phyloP scores from a whole-genome alignment of 140 eudicot genomes.

The Stevia rebaudiana region DNA sequence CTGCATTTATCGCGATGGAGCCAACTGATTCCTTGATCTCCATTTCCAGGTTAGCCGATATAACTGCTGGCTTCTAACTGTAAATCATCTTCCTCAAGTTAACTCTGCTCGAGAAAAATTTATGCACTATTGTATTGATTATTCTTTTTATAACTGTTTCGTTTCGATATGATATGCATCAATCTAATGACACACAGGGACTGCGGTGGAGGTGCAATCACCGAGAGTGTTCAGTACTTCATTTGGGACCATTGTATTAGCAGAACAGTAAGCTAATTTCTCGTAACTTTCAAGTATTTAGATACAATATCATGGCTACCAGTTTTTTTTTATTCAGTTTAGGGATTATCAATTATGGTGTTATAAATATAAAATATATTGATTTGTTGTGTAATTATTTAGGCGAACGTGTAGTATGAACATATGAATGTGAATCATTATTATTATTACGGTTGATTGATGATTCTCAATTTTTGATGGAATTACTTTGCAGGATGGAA shows the following conservation, averaged over 20 bases:
- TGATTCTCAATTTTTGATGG: not conserved
- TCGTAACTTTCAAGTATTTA: not conserved
- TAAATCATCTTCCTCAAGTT: not conserved
- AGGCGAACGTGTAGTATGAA: not conserved
- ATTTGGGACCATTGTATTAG: constrained; percentile 60
- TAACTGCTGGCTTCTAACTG: not conserved
- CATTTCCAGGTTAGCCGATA: constrained; percentile 43
- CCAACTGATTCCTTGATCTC: constrained; percentile 59
- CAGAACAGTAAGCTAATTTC: constrained; percentile 41
- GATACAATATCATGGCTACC: not conserved
- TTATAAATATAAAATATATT: not conserved
- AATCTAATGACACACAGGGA: constrained; percentile 35
- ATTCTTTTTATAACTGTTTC: not conserved
- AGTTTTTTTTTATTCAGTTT: not conserved
- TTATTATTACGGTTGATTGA: not conserved
- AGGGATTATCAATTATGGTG: constrained; percentile 11
- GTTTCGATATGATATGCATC: not conserved
- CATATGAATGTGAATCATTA: too few species aligned
- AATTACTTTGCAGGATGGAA: constrained; percentile 45
- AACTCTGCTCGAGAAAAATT: not conserved
- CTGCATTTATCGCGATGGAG: constrained; percentile 85
- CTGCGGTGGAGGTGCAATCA: constrained; percentile 69
- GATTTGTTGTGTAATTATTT: not conserved
- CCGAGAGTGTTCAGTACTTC: constrained; percentile 68
- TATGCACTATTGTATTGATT: not conserved